Conservation (phyloP, 176 grass and related monocot genomes). For the Microstegium vimineum region DNA sequence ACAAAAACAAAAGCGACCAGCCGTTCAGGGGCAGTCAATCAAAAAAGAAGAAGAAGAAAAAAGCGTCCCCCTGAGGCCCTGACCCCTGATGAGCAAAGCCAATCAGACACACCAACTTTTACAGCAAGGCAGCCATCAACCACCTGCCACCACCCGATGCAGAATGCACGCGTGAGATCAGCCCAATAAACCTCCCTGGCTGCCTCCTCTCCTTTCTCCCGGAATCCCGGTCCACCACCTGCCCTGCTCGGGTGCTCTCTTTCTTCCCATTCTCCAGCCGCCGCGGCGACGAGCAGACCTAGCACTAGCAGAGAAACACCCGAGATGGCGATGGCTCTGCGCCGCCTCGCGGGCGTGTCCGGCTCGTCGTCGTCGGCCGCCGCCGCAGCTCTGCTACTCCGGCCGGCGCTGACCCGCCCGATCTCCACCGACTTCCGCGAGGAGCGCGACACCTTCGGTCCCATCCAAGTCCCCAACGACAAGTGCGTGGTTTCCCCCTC, state of each 20-base stretch:
- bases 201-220: too few species aligned
- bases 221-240: not conserved
- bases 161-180: constrained; percentile 24
- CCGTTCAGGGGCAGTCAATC: too few species aligned
- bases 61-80: too few species aligned
- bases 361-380: constrained; percentile 19
- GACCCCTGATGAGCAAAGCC: not conserved
- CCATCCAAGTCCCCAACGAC: constrained; percentile 76
- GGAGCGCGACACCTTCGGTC: constrained; percentile 91
- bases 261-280: constrained; percentile 20
- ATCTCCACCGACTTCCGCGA: constrained; percentile 77
- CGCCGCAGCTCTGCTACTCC: constrained; percentile 36
- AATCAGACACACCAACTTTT: constrained; percentile 21
- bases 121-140: constrained; percentile 21
- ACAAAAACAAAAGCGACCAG: too few species aligned
- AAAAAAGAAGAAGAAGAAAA: too few species aligned
- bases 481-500: constrained; percentile 38
- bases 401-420: constrained; percentile 46
- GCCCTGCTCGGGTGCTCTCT: not conserved
- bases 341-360: constrained; percentile 45
- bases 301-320: not conserved
- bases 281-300: constrained; percentile 11
- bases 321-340: constrained; percentile 71
- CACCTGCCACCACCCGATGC: constrained; percentile 14
- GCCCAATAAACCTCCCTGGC: not conserved